Base-by-base conservation (phyloP, 2,329 filamentous ascomycete genomes). In the Fonsecaea monophora region DNA sequence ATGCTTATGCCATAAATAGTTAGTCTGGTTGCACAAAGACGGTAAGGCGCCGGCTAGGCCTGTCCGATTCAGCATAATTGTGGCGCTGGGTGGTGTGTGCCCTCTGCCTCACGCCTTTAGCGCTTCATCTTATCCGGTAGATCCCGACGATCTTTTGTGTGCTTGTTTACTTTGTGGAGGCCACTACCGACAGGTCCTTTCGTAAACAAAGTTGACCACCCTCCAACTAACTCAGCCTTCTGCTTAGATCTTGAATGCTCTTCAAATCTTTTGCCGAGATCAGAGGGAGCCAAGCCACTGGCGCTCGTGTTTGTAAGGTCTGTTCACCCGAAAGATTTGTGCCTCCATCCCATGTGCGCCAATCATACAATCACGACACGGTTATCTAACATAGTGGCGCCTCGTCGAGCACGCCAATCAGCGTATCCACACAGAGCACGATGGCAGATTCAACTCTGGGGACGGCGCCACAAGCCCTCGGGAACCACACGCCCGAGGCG, bases 81-180 rank as follows among this genome's bases (percentile, higher is more conserved):
- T 61, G 59, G 59, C 59, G 45, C 18, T 32, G 4, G 4, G 40
- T 7, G 30, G 30, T 4, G 30, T 32, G 4, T 30, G 55, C 25
- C 34, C 37, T n/a, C 45, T 53, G 42, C 32, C 50, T n/a, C 57
- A 25, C 15, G 25, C 42, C 34, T 60, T 60, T 3, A 48, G 57
- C 57, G 25, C 40, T 42, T 53, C 18, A n/a, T 35, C 34, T 38
- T 45, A 9, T 53, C 45, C 30, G 59, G 32, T 21, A 37, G 59
- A 40, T 38, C 34, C 30, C 35, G 7, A 15, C 5, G 45, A 60
- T 53, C 45, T n/a, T 42, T 30, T 45, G 58, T 13, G 5, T 25
- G 21, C 32, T 13, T 13, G 54, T 18, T 9, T 34, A 32, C 40
- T 18, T 35, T 10, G 8, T 48, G 1, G 45, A 61, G 18, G 37